Percentiles rank a stretch among this genome's conserved stretches.
These are phyloP conservation scores for Prunus dulcis DNA, from an alignment of 306 rosid genomes.

Conservation along the genomic window DNA sequence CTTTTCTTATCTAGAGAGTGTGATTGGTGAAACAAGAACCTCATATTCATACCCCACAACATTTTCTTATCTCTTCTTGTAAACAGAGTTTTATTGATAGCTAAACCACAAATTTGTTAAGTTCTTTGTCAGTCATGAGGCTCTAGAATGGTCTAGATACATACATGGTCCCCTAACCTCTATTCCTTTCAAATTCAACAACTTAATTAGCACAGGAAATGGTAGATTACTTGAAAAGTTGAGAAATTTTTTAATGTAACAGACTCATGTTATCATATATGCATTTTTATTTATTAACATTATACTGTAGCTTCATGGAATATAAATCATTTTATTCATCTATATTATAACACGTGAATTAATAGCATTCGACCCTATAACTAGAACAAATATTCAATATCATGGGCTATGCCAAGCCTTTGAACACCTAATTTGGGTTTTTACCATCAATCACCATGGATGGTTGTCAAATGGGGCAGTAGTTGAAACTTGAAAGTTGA, in stretches of 20 bases:
- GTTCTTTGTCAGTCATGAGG: not conserved
- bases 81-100: not conserved
- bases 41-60: constrained; percentile 34
- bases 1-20: constrained; percentile 54
- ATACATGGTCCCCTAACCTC: not conserved
- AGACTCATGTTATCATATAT: too few relatives aligned
- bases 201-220: too few relatives aligned
- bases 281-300: too few relatives aligned
- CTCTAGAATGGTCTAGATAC: not conserved
- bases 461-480: too few relatives aligned
- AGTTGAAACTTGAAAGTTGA: too few relatives aligned
- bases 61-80: constrained; percentile 47
- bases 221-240: too few relatives aligned
- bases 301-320: too few relatives aligned
- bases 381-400: not conserved
- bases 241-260: too few relatives aligned
- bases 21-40: constrained; percentile 39
- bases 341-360: too few relatives aligned
- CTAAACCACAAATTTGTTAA: not conserved
- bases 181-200: not conserved
- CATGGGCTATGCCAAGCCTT: not conserved
- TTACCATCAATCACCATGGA: not conserved
- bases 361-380: too few relatives aligned
- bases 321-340: too few relatives aligned
- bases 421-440: not conserved